Percentiles rank a stretch among this genome's conserved stretches.
Conservation (phyloP, 768 basidiomycete genomes). For the Coprinopsis strossmayeri region DNA sequence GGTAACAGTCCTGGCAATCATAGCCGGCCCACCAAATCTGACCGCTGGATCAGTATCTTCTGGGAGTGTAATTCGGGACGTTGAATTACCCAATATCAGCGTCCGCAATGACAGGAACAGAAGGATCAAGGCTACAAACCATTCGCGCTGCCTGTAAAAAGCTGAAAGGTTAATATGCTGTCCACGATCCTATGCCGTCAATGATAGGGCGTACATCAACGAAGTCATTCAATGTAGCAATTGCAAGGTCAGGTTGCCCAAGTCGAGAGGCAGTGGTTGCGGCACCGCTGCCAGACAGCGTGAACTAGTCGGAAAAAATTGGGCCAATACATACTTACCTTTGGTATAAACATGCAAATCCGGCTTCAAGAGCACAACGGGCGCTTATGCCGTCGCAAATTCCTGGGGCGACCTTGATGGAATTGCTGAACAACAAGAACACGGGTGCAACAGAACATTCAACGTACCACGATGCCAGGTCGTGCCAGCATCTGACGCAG, state of each 20-base stretch:
- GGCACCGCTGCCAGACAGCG: slow-evolving; percentile 43
- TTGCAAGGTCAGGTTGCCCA: slow-evolving; percentile 74
- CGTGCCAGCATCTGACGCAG: slow-evolving; percentile 64
- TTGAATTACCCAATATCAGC: slow-evolving; percentile 62
- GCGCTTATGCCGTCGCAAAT: slow-evolving; percentile 79
- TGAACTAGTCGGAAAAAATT: background rate
- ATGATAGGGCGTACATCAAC: slow-evolving; percentile 50
- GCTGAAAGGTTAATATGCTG: no score
- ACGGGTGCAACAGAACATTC: background rate
- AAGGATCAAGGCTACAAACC: slow-evolving; percentile 60
- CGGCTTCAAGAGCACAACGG: slow-evolving; percentile 72
- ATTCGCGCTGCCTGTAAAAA: slow-evolving; percentile 67
- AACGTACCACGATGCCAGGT: slow-evolving; percentile 71
- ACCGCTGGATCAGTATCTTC: no score
- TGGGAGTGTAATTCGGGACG: background rate
- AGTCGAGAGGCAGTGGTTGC: slow-evolving; percentile 76
- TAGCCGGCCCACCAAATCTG: slow-evolving; percentile 68
- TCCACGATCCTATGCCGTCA: no score
- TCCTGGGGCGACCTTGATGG: slow-evolving; percentile 59
- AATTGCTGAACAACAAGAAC: background rate
- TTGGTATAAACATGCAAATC: slow-evolving; percentile 73
- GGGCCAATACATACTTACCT: slow-evolving; percentile 31
- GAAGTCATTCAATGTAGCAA: slow-evolving; percentile 74
- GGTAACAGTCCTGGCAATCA: slow-evolving; percentile 70
- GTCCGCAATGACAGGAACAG: slow-evolving; percentile 69